Evolutionary conservation across 352 stramenopile species (phyloP).

Genomic region (Phytophthora pistaciae): DNA sequence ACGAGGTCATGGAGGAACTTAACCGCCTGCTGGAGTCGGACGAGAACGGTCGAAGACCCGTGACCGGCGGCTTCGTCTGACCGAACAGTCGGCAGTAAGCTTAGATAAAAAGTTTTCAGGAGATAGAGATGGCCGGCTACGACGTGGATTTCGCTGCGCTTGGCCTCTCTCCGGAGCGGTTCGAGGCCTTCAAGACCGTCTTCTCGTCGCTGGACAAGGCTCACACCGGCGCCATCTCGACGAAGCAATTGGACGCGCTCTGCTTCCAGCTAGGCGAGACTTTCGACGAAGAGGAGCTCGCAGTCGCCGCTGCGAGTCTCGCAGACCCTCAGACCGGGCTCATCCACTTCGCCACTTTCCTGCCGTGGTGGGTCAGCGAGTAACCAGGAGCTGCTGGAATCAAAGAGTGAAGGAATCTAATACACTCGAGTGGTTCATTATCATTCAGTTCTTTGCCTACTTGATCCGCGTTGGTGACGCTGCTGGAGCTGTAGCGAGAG

Average conservation of each 20-base stretch:
- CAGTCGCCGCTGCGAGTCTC: slow-evolving; percentile 55
- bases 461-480: slow-evolving; percentile 17
- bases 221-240: slow-evolving; percentile 59
- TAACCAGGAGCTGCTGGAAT: slow-evolving; percentile 11
- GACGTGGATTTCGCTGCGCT: slow-evolving; percentile 62
- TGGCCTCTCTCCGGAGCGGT: slow-evolving; percentile 54
- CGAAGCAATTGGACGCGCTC: slow-evolving; percentile 63
- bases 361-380: slow-evolving; percentile 72
- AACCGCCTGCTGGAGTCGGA: slow-evolving; percentile 28
- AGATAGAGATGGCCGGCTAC: slow-evolving; percentile 39
- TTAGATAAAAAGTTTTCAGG: no score
- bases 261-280: slow-evolving; percentile 68
- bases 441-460: slow-evolving; percentile 6
- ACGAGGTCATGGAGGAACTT: slow-evolving; percentile 38
- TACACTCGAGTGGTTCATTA: not conserved
- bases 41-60: not conserved
- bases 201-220: slow-evolving; percentile 62
- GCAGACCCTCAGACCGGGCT: slow-evolving; percentile 59
- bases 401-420: not conserved
- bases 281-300: slow-evolving; percentile 67
- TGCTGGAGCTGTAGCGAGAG: slow-evolving; percentile 25
- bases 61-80: not conserved
- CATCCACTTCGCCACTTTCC: slow-evolving; percentile 72
- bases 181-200: slow-evolving; percentile 68
- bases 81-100: slow-evolving; percentile 19